A percentile compares a stretch with the other conserved stretches of the same genome.
Evolutionary conservation across 2,329 filamentous ascomycete species (phyloP).

Genomic region (Colletotrichum navitas): DNA sequence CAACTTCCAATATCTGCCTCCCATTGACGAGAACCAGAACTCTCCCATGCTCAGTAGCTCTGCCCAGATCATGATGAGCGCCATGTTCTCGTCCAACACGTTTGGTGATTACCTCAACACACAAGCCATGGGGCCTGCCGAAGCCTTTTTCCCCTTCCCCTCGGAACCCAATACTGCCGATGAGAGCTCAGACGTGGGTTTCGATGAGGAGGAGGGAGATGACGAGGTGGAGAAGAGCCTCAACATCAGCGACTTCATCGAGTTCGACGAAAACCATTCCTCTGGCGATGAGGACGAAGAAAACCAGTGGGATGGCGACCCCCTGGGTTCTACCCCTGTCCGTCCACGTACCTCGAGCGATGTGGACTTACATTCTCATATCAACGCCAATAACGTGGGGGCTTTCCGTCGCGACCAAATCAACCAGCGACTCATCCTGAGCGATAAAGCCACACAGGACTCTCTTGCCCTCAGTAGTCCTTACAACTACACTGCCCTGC

Average conservation of each 20-base stretch:
- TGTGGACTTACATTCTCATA: conserved; percentile 67
- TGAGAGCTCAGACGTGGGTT: conserved; percentile 58
- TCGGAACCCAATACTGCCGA: conserved; percentile 69
- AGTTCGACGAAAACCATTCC: conserved; percentile 70
- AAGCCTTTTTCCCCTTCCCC: conserved; percentile 80
- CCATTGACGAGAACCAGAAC: conserved; percentile 54
- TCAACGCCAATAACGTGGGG: conserved; percentile 76
- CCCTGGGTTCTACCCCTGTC: conserved; percentile 64
- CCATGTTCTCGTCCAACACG: conserved; percentile 71
- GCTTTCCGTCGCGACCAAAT: conserved; percentile 80
- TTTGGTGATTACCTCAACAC: conserved; percentile 70
- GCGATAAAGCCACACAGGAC: conserved; percentile 71
- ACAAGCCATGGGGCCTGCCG: conserved; percentile 78
- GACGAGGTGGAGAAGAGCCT: conserved; percentile 75
- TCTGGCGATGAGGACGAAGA: conserved; percentile 71
- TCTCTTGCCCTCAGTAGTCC: conserved; percentile 73
- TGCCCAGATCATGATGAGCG: conserved; percentile 83
- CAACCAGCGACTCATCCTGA: conserved; percentile 71
- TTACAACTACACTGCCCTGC: conserved; percentile 70
- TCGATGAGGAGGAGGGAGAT: conserved; percentile 67
- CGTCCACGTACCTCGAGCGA: conserved; percentile 64
- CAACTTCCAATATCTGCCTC: conserved; percentile 57
- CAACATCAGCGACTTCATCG: conserved; percentile 79
- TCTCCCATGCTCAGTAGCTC: conserved; percentile 75
- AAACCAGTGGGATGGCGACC: conserved; percentile 61